Evolutionary conservation across 2,329 filamentous ascomycete species (phyloP).

Genomic region (Sporothrix curviconia): DNA sequence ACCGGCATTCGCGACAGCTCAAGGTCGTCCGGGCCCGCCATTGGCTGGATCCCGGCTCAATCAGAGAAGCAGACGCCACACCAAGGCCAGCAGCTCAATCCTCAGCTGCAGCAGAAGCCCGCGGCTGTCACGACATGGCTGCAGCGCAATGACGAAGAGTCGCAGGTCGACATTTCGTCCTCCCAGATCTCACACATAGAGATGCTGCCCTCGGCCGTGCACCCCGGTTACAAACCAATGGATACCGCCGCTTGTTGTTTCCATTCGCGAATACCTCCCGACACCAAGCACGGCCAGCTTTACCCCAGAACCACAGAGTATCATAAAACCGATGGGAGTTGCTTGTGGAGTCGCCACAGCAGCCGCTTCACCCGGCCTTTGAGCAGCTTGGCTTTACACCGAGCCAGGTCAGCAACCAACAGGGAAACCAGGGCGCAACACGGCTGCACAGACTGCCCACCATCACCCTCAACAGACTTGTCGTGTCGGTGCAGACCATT

Average conservation of each 20-base stretch:
- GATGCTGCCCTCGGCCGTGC: conserved; percentile 60
- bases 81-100: conserved; percentile 41
- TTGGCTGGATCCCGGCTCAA: conserved; percentile 64
- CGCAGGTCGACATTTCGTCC: conserved; percentile 44
- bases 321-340: conserved; percentile 82
- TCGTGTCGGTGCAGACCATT: conserved; percentile 62
- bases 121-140: conserved; percentile 54
- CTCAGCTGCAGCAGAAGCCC: conserved; percentile 48
- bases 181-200: conserved; percentile 67
- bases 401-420: background rate
- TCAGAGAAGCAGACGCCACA: conserved; percentile 48
- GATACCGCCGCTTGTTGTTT: conserved; percentile 58
- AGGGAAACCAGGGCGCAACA: conserved; percentile 23
- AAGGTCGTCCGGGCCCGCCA: conserved; percentile 65
- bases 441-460: conserved; percentile 61
- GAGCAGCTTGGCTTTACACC: conserved; percentile 58
- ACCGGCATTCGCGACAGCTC: conserved; percentile 65
- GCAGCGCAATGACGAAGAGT: conserved; percentile 35
- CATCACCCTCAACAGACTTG: conserved; percentile 60
- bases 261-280: conserved; percentile 60
- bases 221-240: conserved; percentile 51
- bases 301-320: conserved; percentile 60
- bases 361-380: conserved; percentile 66
- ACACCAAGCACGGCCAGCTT: conserved; percentile 43
- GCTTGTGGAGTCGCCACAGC: conserved; percentile 52